Evolutionary conservation across 257 asterid genomes (phyloP), one percentile per base, ranked within the genome.

Genomic region (Paulownia fortunei): DNA sequence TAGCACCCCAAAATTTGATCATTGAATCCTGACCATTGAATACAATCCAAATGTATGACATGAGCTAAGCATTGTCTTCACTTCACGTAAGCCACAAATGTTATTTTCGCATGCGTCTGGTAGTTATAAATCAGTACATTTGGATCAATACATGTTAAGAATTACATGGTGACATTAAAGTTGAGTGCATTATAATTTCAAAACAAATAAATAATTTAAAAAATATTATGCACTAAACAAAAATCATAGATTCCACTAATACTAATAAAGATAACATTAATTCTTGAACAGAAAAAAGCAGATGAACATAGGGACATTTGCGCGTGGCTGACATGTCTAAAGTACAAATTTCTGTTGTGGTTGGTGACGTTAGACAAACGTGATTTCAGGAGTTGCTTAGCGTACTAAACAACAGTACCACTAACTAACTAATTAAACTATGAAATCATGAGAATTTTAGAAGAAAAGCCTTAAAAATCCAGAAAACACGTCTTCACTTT

Each of bases 401-500:
- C n/a, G 24, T 51, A 16, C 21, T 51, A 3, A 15, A 51, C 10
- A 2, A 51, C 36, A n/a, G n/a, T n/a, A 30, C 36, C 4, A 30
- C 36, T 30, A 46, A 46, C 3, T 46, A 46, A 46, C 16, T 46
- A 46, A 46, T 1, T 9, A 46, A 46, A 6, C n/a, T 46, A 46
- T 10, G 2, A 46, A 46, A 46, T 46, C 52, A 46, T 46, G 36
- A 13, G 16, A 10, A 1, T 46, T 46, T 46, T 46, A 13, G 3
- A n/a, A n/a, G n/a, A n/a, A n/a, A n/a, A n/a, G n/a, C n/a, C n/a
- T 15, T 15, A 1, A 66, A 68, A 3, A 42, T 47, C 8, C 6
- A 49, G 15, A 6, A 11, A n/a, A 77, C 81, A 77, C 72, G 81
- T 58, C 3, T 77, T 69, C 30, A 69, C 64, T 58, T 68, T 41